These are phyloP conservation scores for Crithidia mellificae DNA, from an alignment of 208 protist genomes.

Conservation along the genomic window DNA sequence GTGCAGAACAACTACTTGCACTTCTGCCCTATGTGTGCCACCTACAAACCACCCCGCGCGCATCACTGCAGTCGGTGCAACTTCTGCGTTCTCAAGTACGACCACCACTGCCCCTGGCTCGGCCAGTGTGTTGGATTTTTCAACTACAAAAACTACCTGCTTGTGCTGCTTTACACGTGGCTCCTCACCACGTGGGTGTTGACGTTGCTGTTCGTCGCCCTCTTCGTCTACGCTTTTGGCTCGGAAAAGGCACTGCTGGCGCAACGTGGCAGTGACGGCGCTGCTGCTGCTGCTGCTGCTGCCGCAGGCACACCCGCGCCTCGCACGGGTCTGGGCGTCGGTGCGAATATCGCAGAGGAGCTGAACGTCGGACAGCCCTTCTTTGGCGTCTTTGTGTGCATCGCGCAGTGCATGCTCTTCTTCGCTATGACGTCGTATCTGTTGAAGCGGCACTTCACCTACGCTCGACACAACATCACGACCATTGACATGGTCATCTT, in stretches of 20 bases:
- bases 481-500: constrained; percentile 87
- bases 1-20: constrained; percentile 61
- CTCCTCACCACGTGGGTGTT: constrained; percentile 74
- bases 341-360: constrained; percentile 38
- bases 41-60: constrained; percentile 86
- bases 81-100: constrained; percentile 89
- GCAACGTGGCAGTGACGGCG: not conserved
- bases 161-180: constrained; percentile 77
- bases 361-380: constrained; percentile 68
- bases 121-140: constrained; percentile 92
- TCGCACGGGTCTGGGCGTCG: constrained; percentile 34
- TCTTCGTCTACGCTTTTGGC: constrained; percentile 33
- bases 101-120: constrained; percentile 94
- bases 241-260: not conserved
- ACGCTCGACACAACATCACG: constrained; percentile 82
- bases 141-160: constrained; percentile 92
- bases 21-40: constrained; percentile 79
- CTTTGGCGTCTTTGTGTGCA: constrained; percentile 81
- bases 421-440: constrained; percentile 73
- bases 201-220: constrained; percentile 46
- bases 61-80: constrained; percentile 92
- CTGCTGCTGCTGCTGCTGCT: not conserved
- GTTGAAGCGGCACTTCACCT: constrained; percentile 62
- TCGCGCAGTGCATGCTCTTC: constrained; percentile 63
- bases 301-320: not conserved